phyloP scores from a whole-genome alignment of 2,329 filamentous ascomycete species.

The Aspergillus jensenii region DNA sequence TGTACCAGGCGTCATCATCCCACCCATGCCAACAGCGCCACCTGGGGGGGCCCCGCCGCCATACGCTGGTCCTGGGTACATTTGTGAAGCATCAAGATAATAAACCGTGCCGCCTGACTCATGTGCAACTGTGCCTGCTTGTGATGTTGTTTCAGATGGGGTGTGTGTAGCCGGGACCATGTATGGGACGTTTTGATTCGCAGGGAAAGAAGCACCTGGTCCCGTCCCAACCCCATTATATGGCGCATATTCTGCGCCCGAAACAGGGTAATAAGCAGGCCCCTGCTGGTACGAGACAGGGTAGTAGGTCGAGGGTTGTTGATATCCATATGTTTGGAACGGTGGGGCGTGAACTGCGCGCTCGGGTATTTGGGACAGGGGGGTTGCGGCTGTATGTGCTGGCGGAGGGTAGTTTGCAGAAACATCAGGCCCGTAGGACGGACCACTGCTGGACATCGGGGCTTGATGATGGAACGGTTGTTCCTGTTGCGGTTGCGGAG shows the following conservation, averaged over 20 bases:
- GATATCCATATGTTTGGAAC: constrained; percentile 75
- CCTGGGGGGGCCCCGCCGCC: constrained; percentile 48
- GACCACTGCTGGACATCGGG: constrained; percentile 69
- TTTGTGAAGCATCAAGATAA: constrained; percentile 80
- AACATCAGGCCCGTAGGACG: constrained; percentile 52
- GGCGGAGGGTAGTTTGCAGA: constrained; percentile 60
- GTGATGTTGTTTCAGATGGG: constrained; percentile 42
- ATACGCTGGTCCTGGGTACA: constrained; percentile 53
- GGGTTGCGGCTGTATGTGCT: constrained; percentile 67
- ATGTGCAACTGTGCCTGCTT: constrained; percentile 67
- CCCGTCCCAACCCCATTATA: constrained; percentile 47
- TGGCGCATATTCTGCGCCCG: constrained; percentile 38
- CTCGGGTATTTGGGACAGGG: constrained; percentile 88
- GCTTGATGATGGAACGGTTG: constrained; percentile 94
- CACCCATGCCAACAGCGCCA: constrained; percentile 68
- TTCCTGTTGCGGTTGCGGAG: constrained; percentile 66
- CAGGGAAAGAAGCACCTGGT: constrained; percentile 56
- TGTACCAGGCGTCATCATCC: constrained; percentile 69
- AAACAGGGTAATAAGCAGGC: constrained; percentile 68
- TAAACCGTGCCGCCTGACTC: constrained; percentile 96
- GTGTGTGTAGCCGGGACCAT: constrained; percentile 28
- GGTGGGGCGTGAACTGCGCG: constrained; percentile 85
- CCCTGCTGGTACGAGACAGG: constrained; percentile 57
- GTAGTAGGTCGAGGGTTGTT: constrained; percentile 59
- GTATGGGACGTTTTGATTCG: constrained; percentile 50